phyloP scores from a whole-genome alignment of 805 yeast genomes.

The Kregervanrija fluxuum region DNA sequence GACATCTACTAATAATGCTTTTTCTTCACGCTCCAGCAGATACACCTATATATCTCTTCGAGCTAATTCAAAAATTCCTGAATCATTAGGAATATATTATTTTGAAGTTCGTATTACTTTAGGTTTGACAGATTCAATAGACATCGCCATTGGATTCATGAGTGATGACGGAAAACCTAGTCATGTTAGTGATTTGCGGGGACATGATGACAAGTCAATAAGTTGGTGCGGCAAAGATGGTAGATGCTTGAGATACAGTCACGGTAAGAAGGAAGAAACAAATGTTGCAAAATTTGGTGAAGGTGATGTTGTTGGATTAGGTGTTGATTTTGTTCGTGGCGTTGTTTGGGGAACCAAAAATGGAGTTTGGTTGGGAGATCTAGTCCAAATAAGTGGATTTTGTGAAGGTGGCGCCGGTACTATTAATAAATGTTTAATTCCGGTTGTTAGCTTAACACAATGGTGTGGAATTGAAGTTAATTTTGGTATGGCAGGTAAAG shows the following conservation, averaged over 20 bases:
- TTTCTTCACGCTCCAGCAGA: no score
- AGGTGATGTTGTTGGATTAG: constrained; percentile 75
- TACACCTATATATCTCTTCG: no score
- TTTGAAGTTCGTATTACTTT: constrained; percentile 38
- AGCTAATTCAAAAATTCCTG: constrained; percentile 21
- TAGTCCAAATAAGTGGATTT: constrained; percentile 16
- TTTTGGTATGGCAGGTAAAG: constrained; percentile 38
- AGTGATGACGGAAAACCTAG: constrained; percentile 16
- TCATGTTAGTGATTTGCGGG: constrained; percentile 35
- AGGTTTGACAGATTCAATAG: constrained; percentile 30
- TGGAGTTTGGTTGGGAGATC: constrained; percentile 57
- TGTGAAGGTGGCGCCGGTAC: constrained; percentile 4
- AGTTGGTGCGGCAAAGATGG: constrained; percentile 52
- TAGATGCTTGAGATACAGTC: constrained; percentile 29
- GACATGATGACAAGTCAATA: constrained; percentile 40
- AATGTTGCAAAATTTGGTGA: constrained; percentile 41
- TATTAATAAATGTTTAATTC: constrained; percentile 20
- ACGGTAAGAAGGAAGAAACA: constrained; percentile 28
- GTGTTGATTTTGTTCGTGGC: constrained; percentile 60
- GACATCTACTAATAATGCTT: no score
- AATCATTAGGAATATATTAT: constrained; percentile 40
- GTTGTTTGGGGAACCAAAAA: constrained; percentile 74
- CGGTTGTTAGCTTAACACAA: constrained; percentile 39
- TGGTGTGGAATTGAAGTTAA: constrained; percentile 42
- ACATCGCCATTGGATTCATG: constrained; percentile 40